These are phyloP conservation scores for Candida methanosorbosa DNA, from an alignment of 805 yeast species.

Conservation along the genomic window DNA sequence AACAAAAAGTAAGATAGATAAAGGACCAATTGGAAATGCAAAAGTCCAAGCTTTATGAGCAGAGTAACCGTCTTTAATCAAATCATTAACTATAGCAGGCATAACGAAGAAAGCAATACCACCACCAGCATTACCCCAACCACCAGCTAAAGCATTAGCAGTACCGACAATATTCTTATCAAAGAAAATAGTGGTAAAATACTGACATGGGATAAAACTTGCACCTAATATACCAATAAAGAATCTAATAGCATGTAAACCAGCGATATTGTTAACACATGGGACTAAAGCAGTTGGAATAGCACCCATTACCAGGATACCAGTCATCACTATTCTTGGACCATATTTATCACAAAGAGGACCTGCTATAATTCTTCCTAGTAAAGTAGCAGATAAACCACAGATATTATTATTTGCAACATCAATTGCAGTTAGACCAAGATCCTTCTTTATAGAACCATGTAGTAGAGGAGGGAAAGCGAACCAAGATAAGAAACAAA, in stretches of 20 bases:
- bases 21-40: constrained; percentile 23
- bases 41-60: constrained; percentile 19
- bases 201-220: constrained; percentile 22
- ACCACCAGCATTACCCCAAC: constrained; percentile 26
- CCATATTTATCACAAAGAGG: constrained; percentile 21
- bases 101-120: constrained; percentile 25
- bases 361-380: constrained; percentile 20
- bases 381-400: constrained; percentile 21
- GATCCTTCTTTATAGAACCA: constrained; percentile 15
- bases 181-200: constrained; percentile 20
- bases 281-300: constrained; percentile 22
- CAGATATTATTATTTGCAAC: constrained; percentile 22
- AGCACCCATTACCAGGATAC: constrained; percentile 17
- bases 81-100: constrained; percentile 18
- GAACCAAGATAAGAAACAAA: constrained; percentile 23
- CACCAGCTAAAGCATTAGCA: constrained; percentile 24
- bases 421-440: constrained; percentile 14
- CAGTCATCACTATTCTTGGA: constrained; percentile 20
- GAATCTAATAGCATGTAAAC: constrained; percentile 20
- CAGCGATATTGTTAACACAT: constrained; percentile 12
- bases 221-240: constrained; percentile 25
- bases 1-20: constrained; percentile 19
- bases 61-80: constrained; percentile 12
- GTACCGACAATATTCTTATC: constrained; percentile 22
- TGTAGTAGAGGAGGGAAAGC: constrained; percentile 24